Base-by-base conservation (phyloP, 192 early-diverging fungal species). In the Backusella morwellensis region DNA sequence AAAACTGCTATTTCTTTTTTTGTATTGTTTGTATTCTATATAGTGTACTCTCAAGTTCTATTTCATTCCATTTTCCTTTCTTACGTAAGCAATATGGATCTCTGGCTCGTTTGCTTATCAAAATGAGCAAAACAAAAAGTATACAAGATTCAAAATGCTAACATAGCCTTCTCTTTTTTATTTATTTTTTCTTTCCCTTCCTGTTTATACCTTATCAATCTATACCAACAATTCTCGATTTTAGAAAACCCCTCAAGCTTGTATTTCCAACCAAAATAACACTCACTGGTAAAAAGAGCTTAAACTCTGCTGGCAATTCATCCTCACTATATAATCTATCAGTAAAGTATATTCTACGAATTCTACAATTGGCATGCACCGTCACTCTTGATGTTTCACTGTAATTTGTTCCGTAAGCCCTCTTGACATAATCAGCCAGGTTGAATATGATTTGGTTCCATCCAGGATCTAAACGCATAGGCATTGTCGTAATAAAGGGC, bases 401-500 rank as follows among this genome's bases (percentile, higher is more conserved):
- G 80, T 96, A 95, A 68, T 90, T 88, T 35, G 96, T 95, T 34
- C 95, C 96, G 81, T 97, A 99, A 0, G 92, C 91, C n/a, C 93
- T 88, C 44, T 90, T 85, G 5, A 94, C 94, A 81, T 94, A 95
- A 75, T 96, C 94, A 1, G 89, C 91, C 75, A 99, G 78, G 77
- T 99, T 94, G 78, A 99, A 89, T 70, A 93, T 92, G 75, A 99
- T 90, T 80, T 99, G 94, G 81, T 99, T 99, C 97, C 97, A 99
- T 9, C 96, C 96, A 73, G 92, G 88, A 75, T 99, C 97, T 50
- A 99, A 83, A 8, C 94, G 90, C 89, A 99, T 87, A 2, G 96
- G 97, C 95, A 99, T 93, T 1, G 93, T 94, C 42, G 93, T 92
- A 72, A 99, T 94, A 41, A 90, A 92, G 4, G 95, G 93, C 68